A percentile compares a stretch with the other conserved stretches of the same genome.
These are phyloP conservation scores for Xanthoconium separans DNA, from an alignment of 1,284 basidiomycete genomes.

Conservation along the genomic window DNA sequence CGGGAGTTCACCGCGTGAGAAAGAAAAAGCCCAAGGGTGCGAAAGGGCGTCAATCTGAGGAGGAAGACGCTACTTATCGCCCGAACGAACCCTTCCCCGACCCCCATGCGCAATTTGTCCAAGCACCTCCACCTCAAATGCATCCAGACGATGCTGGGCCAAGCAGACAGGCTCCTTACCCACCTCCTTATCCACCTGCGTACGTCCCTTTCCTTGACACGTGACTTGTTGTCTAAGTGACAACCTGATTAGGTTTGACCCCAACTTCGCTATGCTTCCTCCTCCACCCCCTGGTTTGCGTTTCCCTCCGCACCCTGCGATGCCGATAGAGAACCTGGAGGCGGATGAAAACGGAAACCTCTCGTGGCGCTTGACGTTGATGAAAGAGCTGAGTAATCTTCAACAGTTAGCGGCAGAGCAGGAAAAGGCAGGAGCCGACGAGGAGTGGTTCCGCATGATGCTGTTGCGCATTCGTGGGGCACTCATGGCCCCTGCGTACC, in stretches of 20 bases:
- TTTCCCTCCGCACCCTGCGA: constrained; percentile 55
- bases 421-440: constrained; percentile 72
- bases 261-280: constrained; percentile 61
- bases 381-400: constrained; percentile 72
- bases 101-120: constrained; percentile 53
- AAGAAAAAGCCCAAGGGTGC: constrained; percentile 72
- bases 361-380: constrained; percentile 74
- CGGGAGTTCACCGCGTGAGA: constrained; percentile 78
- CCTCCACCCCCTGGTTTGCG: constrained; percentile 57
- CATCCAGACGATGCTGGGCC: constrained; percentile 56
- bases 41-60: constrained; percentile 45
- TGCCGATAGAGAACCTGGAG: constrained; percentile 64
- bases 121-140: constrained; percentile 47
- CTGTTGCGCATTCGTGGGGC: constrained; percentile 66
- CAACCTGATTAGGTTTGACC: constrained; percentile 54
- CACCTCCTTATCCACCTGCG: constrained; percentile 50
- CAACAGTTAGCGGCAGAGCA: constrained; percentile 73
- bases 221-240: constrained; percentile 1
- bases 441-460: constrained; percentile 84
- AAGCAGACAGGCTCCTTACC: constrained; percentile 54
- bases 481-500: constrained; percentile 64
- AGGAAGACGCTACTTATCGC: constrained; percentile 61
- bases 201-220: constrained; percentile 14
- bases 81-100: constrained; percentile 53
- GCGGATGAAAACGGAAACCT: constrained; percentile 75